phyloP scores from a whole-genome alignment of 2,329 filamentous ascomycete species.

The Madurella mycetomatis region DNA sequence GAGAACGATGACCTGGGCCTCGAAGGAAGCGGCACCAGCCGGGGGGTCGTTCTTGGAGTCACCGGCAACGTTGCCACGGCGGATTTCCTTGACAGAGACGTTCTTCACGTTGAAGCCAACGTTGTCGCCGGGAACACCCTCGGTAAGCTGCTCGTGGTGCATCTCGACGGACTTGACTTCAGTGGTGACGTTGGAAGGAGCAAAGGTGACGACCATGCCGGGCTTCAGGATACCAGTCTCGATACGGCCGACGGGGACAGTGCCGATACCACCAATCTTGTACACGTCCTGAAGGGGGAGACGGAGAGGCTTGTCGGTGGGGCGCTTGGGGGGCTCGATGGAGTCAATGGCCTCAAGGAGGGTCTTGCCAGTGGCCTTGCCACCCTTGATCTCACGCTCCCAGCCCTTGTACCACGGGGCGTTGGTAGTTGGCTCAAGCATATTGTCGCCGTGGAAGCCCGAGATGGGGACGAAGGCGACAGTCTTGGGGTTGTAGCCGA shows the following conservation, averaged over 20 bases:
- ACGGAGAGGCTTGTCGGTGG: conserved; percentile 98
- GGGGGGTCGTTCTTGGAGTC: conserved; percentile 99
- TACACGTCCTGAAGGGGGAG: conserved; percentile 99
- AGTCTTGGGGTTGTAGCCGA: conserved; percentile 99
- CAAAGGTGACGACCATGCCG: conserved; percentile 95
- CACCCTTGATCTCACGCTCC: conserved; percentile 95
- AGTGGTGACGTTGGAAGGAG: conserved; percentile 97
- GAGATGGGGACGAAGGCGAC: conserved; percentile 99
- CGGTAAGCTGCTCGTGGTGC: conserved; percentile 97
- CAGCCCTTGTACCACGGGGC: conserved; percentile 99
- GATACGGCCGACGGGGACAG: conserved; percentile 99
- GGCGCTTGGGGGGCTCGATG: conserved; percentile 89
- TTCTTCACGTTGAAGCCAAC: conserved; percentile 99
- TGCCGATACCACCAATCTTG: conserved; percentile 99
- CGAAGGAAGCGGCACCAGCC: conserved; percentile 85
- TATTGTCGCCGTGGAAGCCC: conserved; percentile 99
- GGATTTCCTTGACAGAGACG: conserved; percentile 99
- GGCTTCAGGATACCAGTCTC: conserved; percentile 96
- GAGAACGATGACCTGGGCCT: conserved; percentile 99
- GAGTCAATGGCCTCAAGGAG: conserved; percentile 98
- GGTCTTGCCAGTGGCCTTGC: conserved; percentile 89
- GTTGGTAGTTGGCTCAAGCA: conserved; percentile 86
- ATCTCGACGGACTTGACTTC: conserved; percentile 99
- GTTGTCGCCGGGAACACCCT: conserved; percentile 99
- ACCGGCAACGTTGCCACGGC: conserved; percentile 99